Conservation (phyloP, 805 yeast genomes). For the Saturnispora ahearnii region DNA sequence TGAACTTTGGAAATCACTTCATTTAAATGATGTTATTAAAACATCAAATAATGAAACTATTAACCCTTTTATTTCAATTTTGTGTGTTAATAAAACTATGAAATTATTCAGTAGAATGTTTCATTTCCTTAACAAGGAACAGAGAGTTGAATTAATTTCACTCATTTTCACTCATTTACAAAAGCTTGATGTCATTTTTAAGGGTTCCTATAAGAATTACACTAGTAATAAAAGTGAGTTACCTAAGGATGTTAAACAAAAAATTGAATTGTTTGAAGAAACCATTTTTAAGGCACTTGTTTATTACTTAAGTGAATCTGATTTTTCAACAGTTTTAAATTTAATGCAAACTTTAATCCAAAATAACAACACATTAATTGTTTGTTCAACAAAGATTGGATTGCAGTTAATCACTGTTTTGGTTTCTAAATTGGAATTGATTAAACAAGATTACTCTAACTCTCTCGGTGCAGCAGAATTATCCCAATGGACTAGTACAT, state of each 20-base stretch:
- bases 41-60: slow-evolving; percentile 45
- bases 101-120: slow-evolving; percentile 83
- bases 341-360: slow-evolving; percentile 61
- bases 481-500: slow-evolving; percentile 68
- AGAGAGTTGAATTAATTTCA: slow-evolving; percentile 67
- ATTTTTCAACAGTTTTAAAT: slow-evolving; percentile 69
- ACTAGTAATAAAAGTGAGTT: slow-evolving; percentile 32
- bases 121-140: slow-evolving; percentile 69
- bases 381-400: slow-evolving; percentile 69
- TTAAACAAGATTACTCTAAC: slow-evolving; percentile 64
- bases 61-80: slow-evolving; percentile 75
- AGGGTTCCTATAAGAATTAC: slow-evolving; percentile 71
- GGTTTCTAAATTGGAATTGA: slow-evolving; percentile 83
- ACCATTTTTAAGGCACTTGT: slow-evolving; percentile 80
- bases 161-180: slow-evolving; percentile 73
- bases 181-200: slow-evolving; percentile 63
- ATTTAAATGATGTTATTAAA: slow-evolving; percentile 53
- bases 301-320: slow-evolving; percentile 72
- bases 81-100: slow-evolving; percentile 79
- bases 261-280: slow-evolving; percentile 69
- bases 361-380: slow-evolving; percentile 61
- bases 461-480: slow-evolving; percentile 45
- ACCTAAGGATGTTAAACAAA: slow-evolving; percentile 46
- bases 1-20: slow-evolving; percentile 70
- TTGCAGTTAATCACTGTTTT: slow-evolving; percentile 82